Conservation (phyloP, 2,329 filamentous ascomycete genomes). For the Dactylellina sp. region DNA sequence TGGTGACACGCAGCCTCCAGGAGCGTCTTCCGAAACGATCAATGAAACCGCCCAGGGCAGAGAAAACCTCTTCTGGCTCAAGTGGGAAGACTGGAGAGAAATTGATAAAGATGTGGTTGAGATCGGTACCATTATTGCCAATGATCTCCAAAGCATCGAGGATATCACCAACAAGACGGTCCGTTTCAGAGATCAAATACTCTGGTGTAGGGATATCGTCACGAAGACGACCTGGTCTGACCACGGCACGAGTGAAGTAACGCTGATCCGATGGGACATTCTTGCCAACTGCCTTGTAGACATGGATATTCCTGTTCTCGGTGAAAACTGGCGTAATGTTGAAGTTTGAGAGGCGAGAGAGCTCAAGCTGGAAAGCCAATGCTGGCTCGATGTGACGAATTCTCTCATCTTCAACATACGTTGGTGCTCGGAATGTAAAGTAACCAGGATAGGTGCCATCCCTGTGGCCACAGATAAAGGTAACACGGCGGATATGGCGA, state of each 20-base stretch:
- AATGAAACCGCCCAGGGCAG: constrained; percentile 92
- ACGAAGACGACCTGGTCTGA: constrained; percentile 90
- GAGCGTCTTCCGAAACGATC: constrained; percentile 94
- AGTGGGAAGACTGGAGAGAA: constrained; percentile 97
- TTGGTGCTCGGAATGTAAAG: constrained; percentile 96
- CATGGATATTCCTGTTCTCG: constrained; percentile 98
- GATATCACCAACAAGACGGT: constrained; percentile 96
- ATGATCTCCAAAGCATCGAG: constrained; percentile 97
- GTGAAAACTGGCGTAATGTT: constrained; percentile 98
- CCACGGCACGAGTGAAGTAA: constrained; percentile 97
- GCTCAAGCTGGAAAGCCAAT: constrained; percentile 97
- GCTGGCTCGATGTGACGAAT: constrained; percentile 98
- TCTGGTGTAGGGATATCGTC: constrained; percentile 99
- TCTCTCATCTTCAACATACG: constrained; percentile 89
- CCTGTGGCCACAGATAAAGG: constrained; percentile 94
- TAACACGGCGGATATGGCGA: constrained; percentile 86
- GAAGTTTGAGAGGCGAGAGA: constrained; percentile 94
- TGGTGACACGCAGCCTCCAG: constrained; percentile 95
- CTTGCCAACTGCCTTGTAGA: constrained; percentile 97
- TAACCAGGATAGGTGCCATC: constrained; percentile 96
- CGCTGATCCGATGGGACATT: constrained; percentile 95
- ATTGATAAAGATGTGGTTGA: constrained; percentile 99
- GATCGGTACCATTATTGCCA: constrained; percentile 97
- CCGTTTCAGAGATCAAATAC: constrained; percentile 96
- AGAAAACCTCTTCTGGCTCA: constrained; percentile 86